A percentile compares a stretch with the other conserved stretches of the same genome.
phyloP scores from a whole-genome alignment of 805 yeast genomes.

The Monosporozyma aerobia region DNA sequence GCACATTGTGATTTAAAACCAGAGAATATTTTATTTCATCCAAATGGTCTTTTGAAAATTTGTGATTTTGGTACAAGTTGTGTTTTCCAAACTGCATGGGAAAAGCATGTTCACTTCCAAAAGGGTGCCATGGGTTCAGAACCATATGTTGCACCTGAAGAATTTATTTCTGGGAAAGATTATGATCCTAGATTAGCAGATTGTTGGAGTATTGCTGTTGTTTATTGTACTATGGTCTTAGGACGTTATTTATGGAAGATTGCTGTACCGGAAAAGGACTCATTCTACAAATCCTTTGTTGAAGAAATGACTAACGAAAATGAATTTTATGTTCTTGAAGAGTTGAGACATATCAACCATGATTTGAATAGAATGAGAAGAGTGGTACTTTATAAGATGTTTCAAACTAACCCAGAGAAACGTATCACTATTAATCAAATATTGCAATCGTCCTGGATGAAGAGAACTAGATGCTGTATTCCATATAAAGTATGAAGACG shows the following conservation, averaged over 20 bases:
- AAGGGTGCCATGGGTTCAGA: slow-evolving; percentile 78
- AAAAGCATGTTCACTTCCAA: slow-evolving; percentile 55
- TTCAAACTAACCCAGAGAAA: slow-evolving; percentile 48
- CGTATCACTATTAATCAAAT: slow-evolving; percentile 45
- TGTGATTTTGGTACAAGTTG: slow-evolving; percentile 89
- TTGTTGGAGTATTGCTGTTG: slow-evolving; percentile 80
- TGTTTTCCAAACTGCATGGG: slow-evolving; percentile 89
- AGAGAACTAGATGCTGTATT: slow-evolving; percentile 44
- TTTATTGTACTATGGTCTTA: slow-evolving; percentile 69
- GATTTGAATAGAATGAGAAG: slow-evolving; percentile 35
- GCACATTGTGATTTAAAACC: slow-evolving; percentile 92
- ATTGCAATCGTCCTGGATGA: slow-evolving; percentile 55
- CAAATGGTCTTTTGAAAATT: slow-evolving; percentile 55
- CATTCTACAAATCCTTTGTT: slow-evolving; percentile 37
- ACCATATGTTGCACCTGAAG: slow-evolving; percentile 92
- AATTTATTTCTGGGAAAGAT: slow-evolving; percentile 42
- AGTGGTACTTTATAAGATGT: slow-evolving; percentile 46
- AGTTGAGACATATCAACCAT: slow-evolving; percentile 36
- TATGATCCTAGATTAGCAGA: slow-evolving; percentile 79
- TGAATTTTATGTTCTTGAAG: slow-evolving; percentile 46
- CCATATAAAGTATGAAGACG: slow-evolving; percentile 12
- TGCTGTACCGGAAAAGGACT: slow-evolving; percentile 51
- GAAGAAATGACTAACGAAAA: slow-evolving; percentile 37
- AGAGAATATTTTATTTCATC: slow-evolving; percentile 69
- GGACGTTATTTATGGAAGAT: slow-evolving; percentile 87